phyloP scores from a whole-genome alignment of 345 rosid genomes.

The Eucalyptus polybractea region DNA sequence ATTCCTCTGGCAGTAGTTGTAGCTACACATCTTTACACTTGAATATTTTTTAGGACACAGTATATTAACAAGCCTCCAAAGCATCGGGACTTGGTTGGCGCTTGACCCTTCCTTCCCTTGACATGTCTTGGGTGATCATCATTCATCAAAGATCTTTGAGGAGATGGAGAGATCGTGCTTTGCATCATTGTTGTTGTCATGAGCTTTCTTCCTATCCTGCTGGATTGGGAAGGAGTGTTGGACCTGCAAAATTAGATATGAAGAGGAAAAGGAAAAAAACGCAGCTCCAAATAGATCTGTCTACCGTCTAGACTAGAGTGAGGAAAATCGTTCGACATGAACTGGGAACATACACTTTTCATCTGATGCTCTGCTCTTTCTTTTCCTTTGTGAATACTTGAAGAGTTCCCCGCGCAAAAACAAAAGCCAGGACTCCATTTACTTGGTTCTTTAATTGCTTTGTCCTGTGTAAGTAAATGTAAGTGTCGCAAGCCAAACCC shows the following conservation, averaged over 20 bases:
- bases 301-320: background rate
- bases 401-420: background rate
- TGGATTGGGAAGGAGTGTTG: background rate
- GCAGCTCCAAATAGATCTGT: background rate
- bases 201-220: background rate
- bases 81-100: background rate
- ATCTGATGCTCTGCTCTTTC: background rate
- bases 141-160: slow-evolving; percentile 12
- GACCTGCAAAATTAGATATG: background rate
- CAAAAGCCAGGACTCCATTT: background rate
- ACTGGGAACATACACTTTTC: background rate
- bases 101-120: slow-evolving; percentile 6
- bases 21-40: background rate
- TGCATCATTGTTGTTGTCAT: background rate
- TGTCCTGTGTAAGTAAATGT: background rate
- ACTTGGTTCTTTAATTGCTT: background rate
- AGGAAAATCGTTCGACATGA: slow-evolving; percentile 2
- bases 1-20: background rate
- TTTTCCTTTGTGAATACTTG: background rate
- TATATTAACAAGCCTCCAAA: background rate
- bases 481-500: background rate
- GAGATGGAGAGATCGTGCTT: background rate
- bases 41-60: slow-evolving; percentile 12
- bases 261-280: background rate
- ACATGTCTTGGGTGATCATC: slow-evolving; percentile 1